Conservation (phyloP, 352 stramenopile species). For the Poterioochromonas sp. region DNA sequence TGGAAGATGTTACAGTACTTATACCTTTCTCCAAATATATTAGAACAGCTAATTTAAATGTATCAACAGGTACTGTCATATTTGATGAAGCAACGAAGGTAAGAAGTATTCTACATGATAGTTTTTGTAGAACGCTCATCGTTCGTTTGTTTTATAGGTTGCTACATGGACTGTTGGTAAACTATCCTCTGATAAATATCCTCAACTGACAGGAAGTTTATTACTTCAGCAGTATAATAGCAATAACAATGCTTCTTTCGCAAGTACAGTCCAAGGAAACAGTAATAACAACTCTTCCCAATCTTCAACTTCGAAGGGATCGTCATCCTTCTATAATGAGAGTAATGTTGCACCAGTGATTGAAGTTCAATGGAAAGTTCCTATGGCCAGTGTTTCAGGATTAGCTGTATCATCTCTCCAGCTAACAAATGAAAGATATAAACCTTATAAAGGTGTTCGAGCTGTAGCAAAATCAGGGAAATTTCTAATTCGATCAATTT, state of each 20-base stretch:
- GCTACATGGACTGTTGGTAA: slow-evolving; percentile 89
- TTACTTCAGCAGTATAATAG: slow-evolving; percentile 67
- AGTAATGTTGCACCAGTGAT: slow-evolving; percentile 60
- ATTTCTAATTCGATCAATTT: slow-evolving; percentile 84
- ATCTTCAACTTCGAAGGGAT: neutral
- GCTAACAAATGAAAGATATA: slow-evolving; percentile 91
- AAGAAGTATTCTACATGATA: slow-evolving; percentile 16
- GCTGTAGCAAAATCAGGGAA: slow-evolving; percentile 87
- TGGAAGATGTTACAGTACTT: slow-evolving; percentile 81
- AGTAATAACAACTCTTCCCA: neutral
- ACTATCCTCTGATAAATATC: slow-evolving; percentile 71
- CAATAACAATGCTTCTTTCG: slow-evolving; percentile 33
- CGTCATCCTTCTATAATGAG: slow-evolving; percentile 57
- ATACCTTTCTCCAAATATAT: slow-evolving; percentile 93
- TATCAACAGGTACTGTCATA: slow-evolving; percentile 75
- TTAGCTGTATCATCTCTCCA: slow-evolving; percentile 85
- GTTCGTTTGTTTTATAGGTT: slow-evolving; percentile 36
- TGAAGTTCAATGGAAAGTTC: slow-evolving; percentile 87
- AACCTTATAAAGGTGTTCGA: slow-evolving; percentile 93
- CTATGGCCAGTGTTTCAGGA: slow-evolving; percentile 83
- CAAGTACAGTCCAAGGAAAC: neutral
- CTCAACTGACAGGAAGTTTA: slow-evolving; percentile 78
- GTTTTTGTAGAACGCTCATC: neutral
- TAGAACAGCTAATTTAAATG: slow-evolving; percentile 82
- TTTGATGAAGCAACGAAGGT: slow-evolving; percentile 86